phyloP scores from a whole-genome alignment of 164 flowering plant species.

The Vitis riparia region DNA sequence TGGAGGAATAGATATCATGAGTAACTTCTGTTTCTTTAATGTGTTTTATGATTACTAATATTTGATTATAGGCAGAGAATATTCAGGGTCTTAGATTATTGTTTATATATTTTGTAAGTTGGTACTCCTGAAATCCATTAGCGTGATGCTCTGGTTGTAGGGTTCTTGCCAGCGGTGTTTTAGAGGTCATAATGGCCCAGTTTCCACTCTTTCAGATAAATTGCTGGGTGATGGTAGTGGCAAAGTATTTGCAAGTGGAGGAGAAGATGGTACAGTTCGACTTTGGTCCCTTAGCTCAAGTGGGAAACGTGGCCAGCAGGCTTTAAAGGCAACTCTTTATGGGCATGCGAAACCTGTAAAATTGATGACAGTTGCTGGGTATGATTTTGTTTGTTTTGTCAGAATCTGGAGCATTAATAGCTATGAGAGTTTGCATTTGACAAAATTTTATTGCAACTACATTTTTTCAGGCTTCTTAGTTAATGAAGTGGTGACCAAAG shows the following conservation, averaged over 20 bases:
- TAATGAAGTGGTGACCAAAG: too few species aligned
- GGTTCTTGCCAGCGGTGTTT: constrained; percentile 47
- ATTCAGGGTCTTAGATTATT: neutral
- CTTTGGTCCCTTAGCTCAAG: constrained; percentile 71
- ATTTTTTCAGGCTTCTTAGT: too few species aligned
- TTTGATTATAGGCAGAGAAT: neutral
- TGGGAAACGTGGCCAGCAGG: constrained; percentile 66
- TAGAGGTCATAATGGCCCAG: constrained; percentile 59
- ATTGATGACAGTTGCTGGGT: constrained; percentile 71
- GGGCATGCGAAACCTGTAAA: constrained; percentile 64
- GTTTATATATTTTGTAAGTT: neutral
- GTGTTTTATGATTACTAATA: neutral
- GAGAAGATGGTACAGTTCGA: constrained; percentile 73
- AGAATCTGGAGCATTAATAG: neutral
- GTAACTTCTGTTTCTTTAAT: too few species aligned
- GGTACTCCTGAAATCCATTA: neutral
- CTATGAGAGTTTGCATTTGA: too few species aligned
- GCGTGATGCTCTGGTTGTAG: constrained; percentile 27
- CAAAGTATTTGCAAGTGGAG: constrained; percentile 68
- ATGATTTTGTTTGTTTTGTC: constrained; percentile 17
- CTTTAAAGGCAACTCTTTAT: constrained; percentile 53
- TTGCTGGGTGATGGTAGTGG: constrained; percentile 43
- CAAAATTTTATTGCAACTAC: too few species aligned
- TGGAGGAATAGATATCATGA: too few species aligned
- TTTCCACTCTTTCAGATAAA: constrained; percentile 51